Percentiles rank a stretch among this genome's conserved stretches.
These are phyloP conservation scores for Aspergillus costaricaensis DNA, from an alignment of 2,329 filamentous ascomycete species.

Conservation along the genomic window DNA sequence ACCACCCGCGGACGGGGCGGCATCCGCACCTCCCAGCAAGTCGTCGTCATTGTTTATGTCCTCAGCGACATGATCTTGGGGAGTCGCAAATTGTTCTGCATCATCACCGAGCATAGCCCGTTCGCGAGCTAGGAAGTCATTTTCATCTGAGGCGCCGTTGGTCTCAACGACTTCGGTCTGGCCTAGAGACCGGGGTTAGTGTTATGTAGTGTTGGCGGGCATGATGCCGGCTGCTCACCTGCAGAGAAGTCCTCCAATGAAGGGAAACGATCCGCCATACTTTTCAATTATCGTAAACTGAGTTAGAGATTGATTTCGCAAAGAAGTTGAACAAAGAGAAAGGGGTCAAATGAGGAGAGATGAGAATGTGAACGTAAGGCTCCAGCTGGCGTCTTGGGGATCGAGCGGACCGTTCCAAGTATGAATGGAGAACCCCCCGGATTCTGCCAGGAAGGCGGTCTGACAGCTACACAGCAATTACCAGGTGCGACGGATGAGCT, in stretches of 20 bases:
- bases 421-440: constrained; percentile 8
- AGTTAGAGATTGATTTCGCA: neutral
- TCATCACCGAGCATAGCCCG: constrained; percentile 89
- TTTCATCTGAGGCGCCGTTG: constrained; percentile 56
- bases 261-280: constrained; percentile 77
- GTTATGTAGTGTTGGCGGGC: constrained; percentile 21
- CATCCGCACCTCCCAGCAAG: constrained; percentile 65
- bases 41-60: constrained; percentile 68
- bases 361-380: constrained; percentile 18
- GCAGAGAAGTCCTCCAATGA: constrained; percentile 76
- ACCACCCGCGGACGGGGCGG: constrained; percentile 17
- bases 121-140: constrained; percentile 90
- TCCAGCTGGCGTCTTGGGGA: constrained; percentile 25
- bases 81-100: constrained; percentile 82
- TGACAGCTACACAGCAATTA: constrained; percentile 14
- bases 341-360: constrained; percentile 9
- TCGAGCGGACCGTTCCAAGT: constrained; percentile 10
- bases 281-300: neutral
- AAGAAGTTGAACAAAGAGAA: constrained; percentile 13
- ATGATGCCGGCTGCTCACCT: constrained; percentile 43
- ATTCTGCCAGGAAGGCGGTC: constrained; percentile 26
- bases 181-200: constrained; percentile 33
- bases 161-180: constrained; percentile 37
- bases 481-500: constrained; percentile 14
- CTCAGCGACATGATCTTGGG: constrained; percentile 63